Evolutionary conservation across 2,329 filamentous ascomycete genomes (phyloP), one percentile per base, ranked within the genome.

Genomic region (Aspergillus jensenii): DNA sequence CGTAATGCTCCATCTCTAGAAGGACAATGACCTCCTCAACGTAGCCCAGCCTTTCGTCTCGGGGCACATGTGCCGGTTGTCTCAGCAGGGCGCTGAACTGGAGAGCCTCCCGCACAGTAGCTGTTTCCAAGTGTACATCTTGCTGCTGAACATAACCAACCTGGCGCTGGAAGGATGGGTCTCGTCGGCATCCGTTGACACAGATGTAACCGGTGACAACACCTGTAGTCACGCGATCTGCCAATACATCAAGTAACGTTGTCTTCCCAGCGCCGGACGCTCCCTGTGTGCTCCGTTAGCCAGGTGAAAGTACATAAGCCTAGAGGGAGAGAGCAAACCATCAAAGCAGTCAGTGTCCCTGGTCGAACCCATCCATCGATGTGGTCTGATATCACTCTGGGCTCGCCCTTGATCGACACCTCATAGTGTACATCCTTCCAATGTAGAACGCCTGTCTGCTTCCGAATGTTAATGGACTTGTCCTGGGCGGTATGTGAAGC

Each of bases 341-440:
- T 96, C 3, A 96, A 81, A 37, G 91, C 92, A 12, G 92, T 96
- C 52, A 96, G 74, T 15, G 91, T 96, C 58, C 93, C 93, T 2
- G 93, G 93, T 75, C 96, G 95, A 59, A 97, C 91, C 90, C 91
- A 96, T 33, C 93, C 93, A 69, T 96, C 90, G 14, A 96, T 90
- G 61, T 95, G 81, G 67, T 96, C 88, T 59, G 97, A 79, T 67
- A 97, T 90, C 44, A 88, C 86, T 15, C 91, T 84, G 1, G 81
- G 77, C 66, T 93, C 85, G 11, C 81, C 81, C 79, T 96, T 96
- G 76, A 96, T 91, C 67, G 85, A 85, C 71, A 91, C 88, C 59
- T 91, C 87, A 66, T 90, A 96, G 76, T 88, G 92, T 1, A 96
- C 87, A 66, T 93, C 82, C 63, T 87, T 83, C 91, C 91, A 96